Evolutionary conservation across 148 eudicot species (phyloP).

Genomic region (Rhododendron simsii): DNA sequence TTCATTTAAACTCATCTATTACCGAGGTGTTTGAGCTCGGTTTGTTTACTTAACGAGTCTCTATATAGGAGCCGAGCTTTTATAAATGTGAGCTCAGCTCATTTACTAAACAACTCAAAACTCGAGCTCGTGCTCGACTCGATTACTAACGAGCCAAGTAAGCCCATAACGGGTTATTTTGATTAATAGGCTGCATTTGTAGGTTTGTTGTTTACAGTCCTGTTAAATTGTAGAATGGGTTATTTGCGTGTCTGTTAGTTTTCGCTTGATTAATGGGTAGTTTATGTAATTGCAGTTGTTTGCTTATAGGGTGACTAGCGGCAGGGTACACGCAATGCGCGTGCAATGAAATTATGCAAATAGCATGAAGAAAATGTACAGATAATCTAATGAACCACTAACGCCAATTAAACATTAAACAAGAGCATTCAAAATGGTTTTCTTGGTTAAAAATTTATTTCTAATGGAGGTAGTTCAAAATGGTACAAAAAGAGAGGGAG

Average conservation of each 20-base stretch:
- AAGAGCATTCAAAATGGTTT: not conserved
- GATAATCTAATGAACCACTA: not conserved
- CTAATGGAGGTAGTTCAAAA: too few species aligned
- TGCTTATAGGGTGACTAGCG: not conserved
- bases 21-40: not conserved
- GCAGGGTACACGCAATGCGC: not conserved
- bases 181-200: too few species aligned
- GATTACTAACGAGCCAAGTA: too few species aligned
- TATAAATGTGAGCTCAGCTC: not conserved
- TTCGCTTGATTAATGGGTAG: not conserved
- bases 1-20: too few species aligned
- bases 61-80: not conserved
- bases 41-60: not conserved
- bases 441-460: too few species aligned
- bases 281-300: not conserved
- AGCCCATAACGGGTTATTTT: too few species aligned
- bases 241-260: not conserved
- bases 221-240: not conserved
- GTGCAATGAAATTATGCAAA: not conserved
- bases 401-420: not conserved
- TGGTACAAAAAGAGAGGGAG: too few species aligned
- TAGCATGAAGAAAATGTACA: not conserved
- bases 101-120: not conserved
- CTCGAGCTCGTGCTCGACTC: not conserved
- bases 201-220: not conserved